Conservation (phyloP, 305 asterid species). For the Rubia balearica region DNA sequence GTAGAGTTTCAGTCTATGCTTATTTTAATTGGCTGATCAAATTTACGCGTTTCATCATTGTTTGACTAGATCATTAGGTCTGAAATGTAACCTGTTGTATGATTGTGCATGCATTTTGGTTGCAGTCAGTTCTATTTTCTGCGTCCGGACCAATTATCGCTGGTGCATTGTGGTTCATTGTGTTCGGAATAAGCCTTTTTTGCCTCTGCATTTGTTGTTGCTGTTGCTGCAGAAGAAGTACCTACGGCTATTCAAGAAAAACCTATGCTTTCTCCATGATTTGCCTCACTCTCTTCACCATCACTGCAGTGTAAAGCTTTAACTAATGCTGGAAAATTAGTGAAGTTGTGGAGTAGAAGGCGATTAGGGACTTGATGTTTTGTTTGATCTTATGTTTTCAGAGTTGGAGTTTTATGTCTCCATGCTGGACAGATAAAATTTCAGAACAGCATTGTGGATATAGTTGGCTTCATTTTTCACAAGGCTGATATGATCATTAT, state of each 20-base stretch:
- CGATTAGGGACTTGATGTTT: background rate
- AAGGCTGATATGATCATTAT: conserved; percentile 18
- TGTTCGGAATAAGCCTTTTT: conserved; percentile 25
- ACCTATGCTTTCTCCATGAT: conserved; percentile 22
- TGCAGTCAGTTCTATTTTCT: conserved; percentile 29
- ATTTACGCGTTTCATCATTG: no score
- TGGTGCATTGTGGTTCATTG: conserved; percentile 23
- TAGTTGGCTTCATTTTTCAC: conserved; percentile 12
- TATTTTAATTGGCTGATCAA: no score
- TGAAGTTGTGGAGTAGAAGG: background rate
- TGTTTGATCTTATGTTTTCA: conserved; percentile 16
- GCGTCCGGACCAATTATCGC: conserved; percentile 20
- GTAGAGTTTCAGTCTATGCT: no score
- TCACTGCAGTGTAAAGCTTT: conserved; percentile 23
- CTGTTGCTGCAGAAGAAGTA: conserved; percentile 23
- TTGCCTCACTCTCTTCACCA: conserved; percentile 23
- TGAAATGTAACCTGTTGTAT: no score
- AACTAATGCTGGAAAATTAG: background rate
- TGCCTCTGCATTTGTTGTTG: conserved; percentile 20
- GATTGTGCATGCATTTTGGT: background rate
- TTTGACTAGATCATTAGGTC: no score
- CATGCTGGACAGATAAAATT: conserved; percentile 22
- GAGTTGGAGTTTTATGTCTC: conserved; percentile 17
- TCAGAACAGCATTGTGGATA: conserved; percentile 23
- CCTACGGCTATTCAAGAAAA: conserved; percentile 23